phyloP scores from a whole-genome alignment of 192 early-diverging fungal genomes.

The Coemansia sp. region DNA sequence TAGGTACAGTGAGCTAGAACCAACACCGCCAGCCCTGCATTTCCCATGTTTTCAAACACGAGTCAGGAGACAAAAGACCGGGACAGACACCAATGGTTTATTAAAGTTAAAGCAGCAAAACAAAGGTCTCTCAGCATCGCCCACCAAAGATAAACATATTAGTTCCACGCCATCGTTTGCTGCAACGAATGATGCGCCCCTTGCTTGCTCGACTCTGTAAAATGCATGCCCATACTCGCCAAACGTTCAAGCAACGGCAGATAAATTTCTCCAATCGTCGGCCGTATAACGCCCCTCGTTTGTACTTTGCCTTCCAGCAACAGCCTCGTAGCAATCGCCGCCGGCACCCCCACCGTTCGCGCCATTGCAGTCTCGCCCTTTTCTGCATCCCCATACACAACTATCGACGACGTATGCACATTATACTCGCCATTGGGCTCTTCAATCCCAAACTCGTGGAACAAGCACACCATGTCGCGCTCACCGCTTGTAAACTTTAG shows the following conservation, averaged over 20 bases:
- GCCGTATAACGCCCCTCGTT: slow-evolving; percentile 63
- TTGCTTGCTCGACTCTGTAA: slow-evolving; percentile 54
- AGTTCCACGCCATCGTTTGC: slow-evolving; percentile 40
- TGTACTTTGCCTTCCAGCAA: slow-evolving; percentile 56
- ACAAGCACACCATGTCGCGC: slow-evolving; percentile 90
- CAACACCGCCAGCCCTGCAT: no score
- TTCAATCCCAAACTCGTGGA: slow-evolving; percentile 91
- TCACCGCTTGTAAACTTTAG: slow-evolving; percentile 76
- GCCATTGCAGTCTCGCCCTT: slow-evolving; percentile 76
- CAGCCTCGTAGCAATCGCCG: slow-evolving; percentile 74
- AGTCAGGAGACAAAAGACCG: no score
- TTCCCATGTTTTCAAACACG: no score
- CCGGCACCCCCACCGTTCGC: slow-evolving; percentile 76
- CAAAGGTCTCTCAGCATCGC: no score
- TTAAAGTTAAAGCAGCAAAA: no score
- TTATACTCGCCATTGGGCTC: slow-evolving; percentile 60
- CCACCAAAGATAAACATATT: background rate
- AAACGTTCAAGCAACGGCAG: slow-evolving; percentile 67
- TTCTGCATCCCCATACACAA: slow-evolving; percentile 60
- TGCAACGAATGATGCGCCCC: slow-evolving; percentile 44
- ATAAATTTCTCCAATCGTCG: slow-evolving; percentile 70
- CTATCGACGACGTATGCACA: slow-evolving; percentile 66
- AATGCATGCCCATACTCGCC: slow-evolving; percentile 61
- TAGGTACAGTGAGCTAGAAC: no score
- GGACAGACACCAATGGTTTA: no score